Percentiles rank a stretch among this genome's conserved stretches.
Evolutionary conservation across 2,329 filamentous ascomycete genomes (phyloP).

Genomic region (Ceratocystis albifundus): DNA sequence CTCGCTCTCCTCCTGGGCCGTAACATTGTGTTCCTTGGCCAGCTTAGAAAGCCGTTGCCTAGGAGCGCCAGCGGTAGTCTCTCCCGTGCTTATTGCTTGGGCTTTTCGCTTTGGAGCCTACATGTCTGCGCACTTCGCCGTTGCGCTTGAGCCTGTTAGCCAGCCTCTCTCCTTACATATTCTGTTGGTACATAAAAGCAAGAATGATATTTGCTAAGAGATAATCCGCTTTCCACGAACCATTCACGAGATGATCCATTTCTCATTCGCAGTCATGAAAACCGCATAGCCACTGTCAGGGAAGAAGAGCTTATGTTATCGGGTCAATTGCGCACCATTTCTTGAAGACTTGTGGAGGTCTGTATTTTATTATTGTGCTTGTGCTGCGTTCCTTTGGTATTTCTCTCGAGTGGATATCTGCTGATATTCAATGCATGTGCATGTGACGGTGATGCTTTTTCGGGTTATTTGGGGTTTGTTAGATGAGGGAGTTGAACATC

Average conservation of each 20-base stretch:
- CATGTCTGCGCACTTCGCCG: not conserved
- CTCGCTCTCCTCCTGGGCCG: slow-evolving; percentile 71
- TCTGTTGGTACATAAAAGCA: not conserved
- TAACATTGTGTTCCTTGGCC: slow-evolving; percentile 82
- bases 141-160: slow-evolving; percentile 1
- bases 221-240: not conserved
- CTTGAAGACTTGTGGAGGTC: not conserved
- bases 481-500: not conserved
- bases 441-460: not conserved
- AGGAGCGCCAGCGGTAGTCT: slow-evolving; percentile 29
- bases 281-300: too few relatives aligned
- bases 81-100: slow-evolving; percentile 40
- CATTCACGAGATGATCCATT: too few relatives aligned
- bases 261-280: too few relatives aligned
- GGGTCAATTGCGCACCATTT: slow-evolving; percentile 3
- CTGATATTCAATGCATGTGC: slow-evolving; percentile 1
- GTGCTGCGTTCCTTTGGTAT: not conserved
- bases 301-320: not conserved
- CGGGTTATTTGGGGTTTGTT: slow-evolving; percentile 1
- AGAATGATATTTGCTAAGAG: not conserved
- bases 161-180: not conserved
- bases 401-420: not conserved
- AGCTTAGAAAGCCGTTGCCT: slow-evolving; percentile 65
- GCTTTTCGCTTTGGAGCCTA: slow-evolving; percentile 32
- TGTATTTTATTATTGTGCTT: not conserved